A percentile compares a stretch with the other conserved stretches of the same genome.
phyloP scores from a whole-genome alignment of 768 basidiomycete genomes.

The Strobilomyces dryophilus region DNA sequence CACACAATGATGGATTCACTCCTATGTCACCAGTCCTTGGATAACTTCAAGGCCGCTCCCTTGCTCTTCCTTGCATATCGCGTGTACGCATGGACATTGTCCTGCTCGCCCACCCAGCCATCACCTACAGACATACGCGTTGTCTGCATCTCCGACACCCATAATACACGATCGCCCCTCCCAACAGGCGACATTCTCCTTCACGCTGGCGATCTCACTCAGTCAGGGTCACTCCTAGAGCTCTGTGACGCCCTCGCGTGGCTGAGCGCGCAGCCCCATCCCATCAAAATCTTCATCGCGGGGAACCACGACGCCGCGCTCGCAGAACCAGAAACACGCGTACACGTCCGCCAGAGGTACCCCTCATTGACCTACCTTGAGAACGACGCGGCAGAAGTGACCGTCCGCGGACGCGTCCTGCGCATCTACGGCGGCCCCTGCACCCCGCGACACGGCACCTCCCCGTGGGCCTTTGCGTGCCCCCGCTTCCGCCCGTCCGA shows the following conservation, averaged over 20 bases:
- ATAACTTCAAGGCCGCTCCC: conserved; percentile 9
- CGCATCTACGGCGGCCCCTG: conserved; percentile 37
- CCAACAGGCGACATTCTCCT: conserved; percentile 40
- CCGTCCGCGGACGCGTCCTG: conserved; percentile 29
- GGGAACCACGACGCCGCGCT: conserved; percentile 42
- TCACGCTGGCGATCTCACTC: conserved; percentile 39
- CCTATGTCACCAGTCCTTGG: background rate
- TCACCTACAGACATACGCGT: conserved; percentile 27
- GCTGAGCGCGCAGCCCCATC: conserved; percentile 33
- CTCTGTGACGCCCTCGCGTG: conserved; percentile 29
- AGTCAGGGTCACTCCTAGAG: conserved; percentile 33
- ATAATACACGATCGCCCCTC: conserved; percentile 28
- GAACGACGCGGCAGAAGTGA: conserved; percentile 27
- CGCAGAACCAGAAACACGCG: conserved; percentile 11
- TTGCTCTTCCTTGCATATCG: conserved; percentile 10
- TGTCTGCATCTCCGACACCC: conserved; percentile 40
- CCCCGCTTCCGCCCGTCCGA: conserved; percentile 4
- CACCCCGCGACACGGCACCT: conserved; percentile 34
- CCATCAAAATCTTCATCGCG: conserved; percentile 39
- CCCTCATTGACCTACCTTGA: conserved; percentile 37
- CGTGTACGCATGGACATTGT: conserved; percentile 12
- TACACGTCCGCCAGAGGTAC: conserved; percentile 15
- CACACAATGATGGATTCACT: background rate
- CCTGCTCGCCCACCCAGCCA: background rate
- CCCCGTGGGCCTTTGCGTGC: conserved; percentile 5